Base-by-base conservation (phyloP, 306 rosid species). In the Arachis stenosperma region DNA sequence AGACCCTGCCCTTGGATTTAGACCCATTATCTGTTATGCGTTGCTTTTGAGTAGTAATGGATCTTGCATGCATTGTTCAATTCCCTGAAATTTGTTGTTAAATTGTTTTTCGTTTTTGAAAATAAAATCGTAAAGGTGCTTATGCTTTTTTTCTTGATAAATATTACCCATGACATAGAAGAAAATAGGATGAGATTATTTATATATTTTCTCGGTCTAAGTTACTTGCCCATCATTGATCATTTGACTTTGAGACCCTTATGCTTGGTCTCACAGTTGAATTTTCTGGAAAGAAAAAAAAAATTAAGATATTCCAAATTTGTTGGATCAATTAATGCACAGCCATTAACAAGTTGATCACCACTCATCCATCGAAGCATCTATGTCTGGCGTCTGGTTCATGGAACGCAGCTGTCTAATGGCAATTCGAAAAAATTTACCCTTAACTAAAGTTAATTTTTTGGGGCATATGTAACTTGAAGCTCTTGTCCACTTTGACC, bases 191-290 rank as follows among this genome's bases (percentile, higher is more conserved):
- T 43, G 66, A 57, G 13, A 27, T 39, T 14, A 10, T 64, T 42
- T 29, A 5, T 8, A 1, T 36, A 61, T 61, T 53, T 54, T 9
- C 12, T 10, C 14, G 11, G 29, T 42, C 8, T 27, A 40, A 69
- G 3, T 6, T 37, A 6, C 6, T 27, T 48, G 74, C 4, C 3
- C 9, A 1, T 43, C 5, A n/a, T 42, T 52, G 37, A 33, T 33
- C 37, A 4, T 33, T 33, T 33, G 54, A 15, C 36, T 51, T 69
- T 11, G 58, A 33, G 48, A 42, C 69, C 70, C 60, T 52, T 69
- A 40, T 69, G n/a, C 15, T 58, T 59, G 61, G 22, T 75, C 12
- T 37, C 27, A 58, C 12, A 61, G 40, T 52, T 69, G 50, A 77
- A 77, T 52, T 66, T 42, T 51, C 65, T 65, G n/a, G 11, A 14